phyloP scores from a whole-genome alignment of 1,139 yeast genomes.

The Yamadazyma dushanensis region DNA sequence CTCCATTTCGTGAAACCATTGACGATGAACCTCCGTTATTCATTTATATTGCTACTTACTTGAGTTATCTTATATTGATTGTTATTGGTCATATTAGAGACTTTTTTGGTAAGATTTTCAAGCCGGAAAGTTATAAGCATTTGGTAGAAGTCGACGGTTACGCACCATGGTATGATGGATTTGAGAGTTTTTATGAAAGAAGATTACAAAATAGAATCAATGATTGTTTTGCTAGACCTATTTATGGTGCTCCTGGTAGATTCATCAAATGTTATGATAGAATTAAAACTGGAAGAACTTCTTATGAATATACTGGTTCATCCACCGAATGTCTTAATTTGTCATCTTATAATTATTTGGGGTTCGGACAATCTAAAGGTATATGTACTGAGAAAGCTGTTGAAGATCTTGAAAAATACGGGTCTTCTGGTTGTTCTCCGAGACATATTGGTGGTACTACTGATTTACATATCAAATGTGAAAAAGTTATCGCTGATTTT shows the following conservation, averaged over 20 bases:
- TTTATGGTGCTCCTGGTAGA: constrained; percentile 97
- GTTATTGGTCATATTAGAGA: constrained; percentile 89
- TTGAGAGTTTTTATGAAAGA: constrained; percentile 91
- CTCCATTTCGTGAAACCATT: constrained; percentile 57
- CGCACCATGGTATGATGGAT: constrained; percentile 95
- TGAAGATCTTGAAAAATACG: constrained; percentile 61
- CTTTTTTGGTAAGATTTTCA: constrained; percentile 75
- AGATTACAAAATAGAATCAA: constrained; percentile 87
- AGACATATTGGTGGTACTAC: constrained; percentile 74
- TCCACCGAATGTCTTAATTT: constrained; percentile 78
- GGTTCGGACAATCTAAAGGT: constrained; percentile 95
- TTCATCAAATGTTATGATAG: constrained; percentile 80
- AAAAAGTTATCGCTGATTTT: constrained; percentile 75
- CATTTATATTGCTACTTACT: constrained; percentile 76
- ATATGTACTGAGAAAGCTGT: constrained; percentile 82
- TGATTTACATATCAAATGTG: constrained; percentile 74
- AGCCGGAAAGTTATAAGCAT: constrained; percentile 62
- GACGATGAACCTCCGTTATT: constrained; percentile 87
- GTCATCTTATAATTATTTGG: constrained; percentile 89
- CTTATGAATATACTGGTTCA: constrained; percentile 71
- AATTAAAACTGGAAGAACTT: constrained; percentile 58
- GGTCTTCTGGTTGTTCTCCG: constrained; percentile 79
- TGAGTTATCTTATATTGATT: constrained; percentile 79
- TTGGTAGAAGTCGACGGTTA: constrained; percentile 81
- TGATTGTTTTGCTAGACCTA: constrained; percentile 94